Evolutionary conservation across 768 basidiomycete genomes (phyloP), one percentile per base, ranked within the genome.

Genomic region (Porphyrellus cyaneotinctus): DNA sequence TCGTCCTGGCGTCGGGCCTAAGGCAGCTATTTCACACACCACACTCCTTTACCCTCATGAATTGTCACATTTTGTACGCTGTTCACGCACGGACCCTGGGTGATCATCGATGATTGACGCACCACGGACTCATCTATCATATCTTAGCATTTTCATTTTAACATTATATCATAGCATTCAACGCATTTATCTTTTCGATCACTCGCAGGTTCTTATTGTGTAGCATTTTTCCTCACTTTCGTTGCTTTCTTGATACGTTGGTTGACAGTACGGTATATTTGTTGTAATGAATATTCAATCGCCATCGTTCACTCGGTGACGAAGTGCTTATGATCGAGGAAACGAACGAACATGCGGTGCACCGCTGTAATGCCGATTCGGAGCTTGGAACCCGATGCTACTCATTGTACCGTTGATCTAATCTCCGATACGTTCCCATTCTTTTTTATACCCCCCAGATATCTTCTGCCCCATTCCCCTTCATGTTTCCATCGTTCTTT

Each of bases 1-100:
- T 52, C 66, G 72, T 78, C 69, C 79, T 86, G 85, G 84, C 82
- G 84, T 66, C 79, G 82, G 66, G 75, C 74, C 53, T 79, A 63
- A 74, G 59, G 49, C 57, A 47, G 32, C 43, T 38, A 56, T 52
- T 43, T 17, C n/a, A 9, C 26, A 47, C 35, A 54, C 35, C 53
- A 67, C 66, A 50, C 58, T 67, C 66, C 14, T 65, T 66, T 58
- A 18, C 17, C 22, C 22, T 64, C 53, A 69, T 24, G 62, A 64
- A 45, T 38, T 50, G 52, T 56, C 22, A 59, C 39, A 54, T 56
- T 23, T 49, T 56, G 45, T 51, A 69, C 56, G 68, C 53, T 28
- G 51, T 58, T 64, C 58, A 59, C 42, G 56, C 62, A 65, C 17
- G 57, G 51, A 60, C 49, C n/a, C 28, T 47, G 42, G 57, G 65